phyloP scores from a whole-genome alignment of 192 early-diverging fungal species.

The Spizellomyces punctatus region DNA sequence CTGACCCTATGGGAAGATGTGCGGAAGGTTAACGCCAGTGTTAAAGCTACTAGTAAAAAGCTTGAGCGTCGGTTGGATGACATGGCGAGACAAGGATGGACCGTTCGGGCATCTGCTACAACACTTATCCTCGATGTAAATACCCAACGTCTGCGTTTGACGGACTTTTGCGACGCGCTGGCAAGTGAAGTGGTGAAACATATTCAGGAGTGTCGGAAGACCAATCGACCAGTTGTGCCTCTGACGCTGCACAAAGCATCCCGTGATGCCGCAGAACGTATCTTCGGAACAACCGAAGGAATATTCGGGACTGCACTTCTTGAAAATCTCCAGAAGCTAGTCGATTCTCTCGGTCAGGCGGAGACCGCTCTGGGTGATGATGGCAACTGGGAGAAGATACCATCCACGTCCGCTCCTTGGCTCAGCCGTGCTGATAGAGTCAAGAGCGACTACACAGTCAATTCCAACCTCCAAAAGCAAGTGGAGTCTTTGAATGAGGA shows the following conservation, averaged over 20 bases:
- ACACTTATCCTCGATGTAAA: too few relatives aligned
- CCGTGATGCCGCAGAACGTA: constrained; percentile 2
- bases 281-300: not conserved
- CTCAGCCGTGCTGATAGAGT: constrained; percentile 73
- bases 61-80: not conserved
- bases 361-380: constrained; percentile 27
- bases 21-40: not conserved
- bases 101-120: too few relatives aligned
- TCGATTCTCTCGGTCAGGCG: not conserved
- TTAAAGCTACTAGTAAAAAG: not conserved
- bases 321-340: too few relatives aligned
- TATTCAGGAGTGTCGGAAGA: not conserved
- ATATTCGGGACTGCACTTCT: not conserved
- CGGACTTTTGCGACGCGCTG: not conserved
- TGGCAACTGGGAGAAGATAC: not conserved
- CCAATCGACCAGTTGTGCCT: not conserved
- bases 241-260: not conserved
- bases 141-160: too few relatives aligned
- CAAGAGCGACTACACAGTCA: constrained; percentile 79
- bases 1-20: not conserved
- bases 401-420: constrained; percentile 63
- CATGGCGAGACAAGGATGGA: not conserved
- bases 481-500: constrained; percentile 77
- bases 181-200: not conserved
- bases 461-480: constrained; percentile 77